A percentile compares a stretch with the other conserved stretches of the same genome.
These are phyloP conservation scores for Collybia mongolica DNA, from an alignment of 768 basidiomycete species.

Conservation along the genomic window DNA sequence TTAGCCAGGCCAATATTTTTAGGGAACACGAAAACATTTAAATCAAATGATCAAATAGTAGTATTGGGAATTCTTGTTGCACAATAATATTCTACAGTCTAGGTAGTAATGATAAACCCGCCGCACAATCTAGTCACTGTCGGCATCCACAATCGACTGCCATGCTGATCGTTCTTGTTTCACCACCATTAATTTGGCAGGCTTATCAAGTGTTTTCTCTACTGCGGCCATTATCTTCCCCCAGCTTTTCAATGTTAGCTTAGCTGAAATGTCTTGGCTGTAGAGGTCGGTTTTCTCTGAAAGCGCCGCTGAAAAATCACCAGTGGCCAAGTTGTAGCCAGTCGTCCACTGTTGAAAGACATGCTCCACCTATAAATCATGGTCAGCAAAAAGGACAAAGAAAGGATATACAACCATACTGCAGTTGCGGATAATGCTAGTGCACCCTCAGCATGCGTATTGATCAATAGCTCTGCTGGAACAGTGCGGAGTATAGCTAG, in stretches of 20 bases:
- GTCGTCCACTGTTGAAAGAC: slow-evolving; percentile 3
- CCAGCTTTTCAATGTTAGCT: slow-evolving; percentile 1
- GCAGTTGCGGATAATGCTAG: slow-evolving; percentile 5
- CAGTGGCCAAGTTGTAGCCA: not conserved
- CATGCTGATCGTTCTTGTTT: not conserved
- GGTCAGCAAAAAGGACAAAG: not conserved
- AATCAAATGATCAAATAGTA: not conserved
- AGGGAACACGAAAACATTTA: not conserved
- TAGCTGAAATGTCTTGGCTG: not conserved
- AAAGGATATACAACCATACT: not conserved
- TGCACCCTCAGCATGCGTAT: not conserved
- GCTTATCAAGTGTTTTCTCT: not conserved
- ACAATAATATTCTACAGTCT: not conserved
- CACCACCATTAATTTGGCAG: not conserved
- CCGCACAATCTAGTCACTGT: slow-evolving; percentile 1
- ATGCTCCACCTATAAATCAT: slow-evolving; percentile 4
- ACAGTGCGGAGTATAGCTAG: not conserved
- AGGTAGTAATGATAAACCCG: not conserved
- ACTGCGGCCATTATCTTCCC: slow-evolving; percentile 1
- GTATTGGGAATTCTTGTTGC: not conserved
- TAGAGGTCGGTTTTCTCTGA: slow-evolving; percentile 1
- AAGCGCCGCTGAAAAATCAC: slow-evolving; percentile 1
- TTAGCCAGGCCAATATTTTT: not conserved
- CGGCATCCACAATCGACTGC: slow-evolving; percentile 1
- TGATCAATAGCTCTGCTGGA: not conserved